These are phyloP conservation scores for Penicillium robsamsonii DNA, from an alignment of 495 filamentous ascomycete species.

Conservation along the genomic window DNA sequence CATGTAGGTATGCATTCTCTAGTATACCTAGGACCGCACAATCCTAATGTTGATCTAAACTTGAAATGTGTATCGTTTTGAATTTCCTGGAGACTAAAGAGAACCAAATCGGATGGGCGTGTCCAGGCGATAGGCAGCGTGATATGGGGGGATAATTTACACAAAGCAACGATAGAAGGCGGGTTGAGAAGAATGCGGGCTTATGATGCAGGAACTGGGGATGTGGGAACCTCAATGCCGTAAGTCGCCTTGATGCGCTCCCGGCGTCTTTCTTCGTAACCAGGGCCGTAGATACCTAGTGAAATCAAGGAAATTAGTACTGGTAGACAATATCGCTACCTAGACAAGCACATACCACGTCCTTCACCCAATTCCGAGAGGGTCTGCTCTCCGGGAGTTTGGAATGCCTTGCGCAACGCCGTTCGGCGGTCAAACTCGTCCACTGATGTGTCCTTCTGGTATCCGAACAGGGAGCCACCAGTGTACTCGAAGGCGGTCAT, in stretches of 20 bases:
- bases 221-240: slow-evolving; percentile 72
- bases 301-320: slow-evolving; percentile 47
- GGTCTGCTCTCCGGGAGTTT: slow-evolving; percentile 79
- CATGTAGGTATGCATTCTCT: neutral
- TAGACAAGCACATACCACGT: slow-evolving; percentile 59
- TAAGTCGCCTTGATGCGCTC: slow-evolving; percentile 86
- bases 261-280: slow-evolving; percentile 82
- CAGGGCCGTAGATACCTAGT: slow-evolving; percentile 75
- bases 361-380: slow-evolving; percentile 84
- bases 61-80: slow-evolving; percentile 12
- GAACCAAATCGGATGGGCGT: slow-evolving; percentile 25
- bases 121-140: slow-evolving; percentile 38
- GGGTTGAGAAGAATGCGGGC: slow-evolving; percentile 21
- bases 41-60: neutral
- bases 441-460: slow-evolving; percentile 53
- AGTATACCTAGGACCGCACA: neutral
- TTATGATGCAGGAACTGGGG: slow-evolving; percentile 43
- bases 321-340: neutral
- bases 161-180: slow-evolving; percentile 31
- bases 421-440: slow-evolving; percentile 85
- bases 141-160: slow-evolving; percentile 46
- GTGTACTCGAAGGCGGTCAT: slow-evolving; percentile 75
- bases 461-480: slow-evolving; percentile 63
- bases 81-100: slow-evolving; percentile 16
- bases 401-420: slow-evolving; percentile 66